A percentile compares a stretch with the other conserved stretches of the same genome.
phyloP scores from a whole-genome alignment of 2,329 filamentous ascomycete genomes.

The Fusarium drepaniforme region DNA sequence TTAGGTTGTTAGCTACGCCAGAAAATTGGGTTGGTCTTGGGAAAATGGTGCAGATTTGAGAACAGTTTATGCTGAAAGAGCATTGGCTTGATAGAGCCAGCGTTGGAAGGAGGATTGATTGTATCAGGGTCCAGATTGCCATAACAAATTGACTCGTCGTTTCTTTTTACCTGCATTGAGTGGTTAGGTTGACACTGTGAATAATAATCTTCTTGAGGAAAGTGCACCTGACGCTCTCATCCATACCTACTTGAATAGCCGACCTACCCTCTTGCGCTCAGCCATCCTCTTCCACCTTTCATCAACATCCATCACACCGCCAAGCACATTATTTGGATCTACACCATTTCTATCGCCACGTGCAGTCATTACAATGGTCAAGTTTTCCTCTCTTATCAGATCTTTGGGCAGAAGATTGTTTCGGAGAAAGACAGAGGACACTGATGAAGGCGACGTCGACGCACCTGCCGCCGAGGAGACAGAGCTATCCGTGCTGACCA shows the following conservation, averaged over 20 bases:
- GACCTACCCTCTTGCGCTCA: not conserved
- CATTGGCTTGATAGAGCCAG: not conserved
- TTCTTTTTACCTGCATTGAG: not conserved
- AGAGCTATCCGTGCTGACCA: not conserved
- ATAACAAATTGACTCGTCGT: not conserved
- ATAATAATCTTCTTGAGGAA: not conserved
- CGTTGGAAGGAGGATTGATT: not conserved
- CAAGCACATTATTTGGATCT: not conserved
- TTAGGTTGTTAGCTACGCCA: not conserved
- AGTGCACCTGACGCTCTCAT: not conserved
- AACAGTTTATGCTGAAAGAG: not conserved
- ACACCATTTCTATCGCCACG: not conserved
- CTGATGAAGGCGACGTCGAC: not conserved
- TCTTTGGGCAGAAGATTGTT: not conserved
- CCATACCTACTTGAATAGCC: not conserved
- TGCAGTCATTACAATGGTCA: not conserved
- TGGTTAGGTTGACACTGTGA: not conserved
- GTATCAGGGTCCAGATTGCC: not conserved
- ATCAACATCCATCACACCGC: not conserved
- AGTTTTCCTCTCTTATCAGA: not conserved
- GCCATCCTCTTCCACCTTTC: not conserved
- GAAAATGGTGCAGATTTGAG: not conserved
- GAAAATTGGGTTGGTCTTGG: not conserved
- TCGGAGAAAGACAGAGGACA: not conserved
- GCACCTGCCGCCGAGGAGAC: not conserved